These are phyloP conservation scores for Starmerella kuoi DNA, from an alignment of 805 yeast species.

Conservation along the genomic window DNA sequence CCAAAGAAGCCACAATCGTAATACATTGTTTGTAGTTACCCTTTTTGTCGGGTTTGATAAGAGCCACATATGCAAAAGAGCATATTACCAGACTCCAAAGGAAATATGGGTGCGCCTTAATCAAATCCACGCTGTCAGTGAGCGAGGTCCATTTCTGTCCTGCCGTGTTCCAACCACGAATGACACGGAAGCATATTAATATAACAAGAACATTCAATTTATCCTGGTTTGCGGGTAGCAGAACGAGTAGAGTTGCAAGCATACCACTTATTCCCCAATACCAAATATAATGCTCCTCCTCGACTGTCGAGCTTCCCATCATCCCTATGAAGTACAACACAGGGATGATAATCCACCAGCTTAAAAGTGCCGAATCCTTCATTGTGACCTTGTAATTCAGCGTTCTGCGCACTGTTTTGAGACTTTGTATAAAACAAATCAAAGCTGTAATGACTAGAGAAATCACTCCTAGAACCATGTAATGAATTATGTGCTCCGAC, in stretches of 20 bases:
- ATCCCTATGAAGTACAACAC: constrained; percentile 39
- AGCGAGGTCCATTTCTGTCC: constrained; percentile 68
- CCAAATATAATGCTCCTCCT: constrained; percentile 95
- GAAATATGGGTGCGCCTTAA: constrained; percentile 27
- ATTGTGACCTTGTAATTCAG: not conserved
- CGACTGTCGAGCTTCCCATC: constrained; percentile 83
- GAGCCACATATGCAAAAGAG: not conserved
- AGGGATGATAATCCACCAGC: constrained; percentile 25
- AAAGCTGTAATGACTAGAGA: constrained; percentile 29
- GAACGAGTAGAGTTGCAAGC: constrained; percentile 8
- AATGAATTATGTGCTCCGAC: constrained; percentile 54
- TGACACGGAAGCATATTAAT: constrained; percentile 33
- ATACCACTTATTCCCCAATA: constrained; percentile 53
- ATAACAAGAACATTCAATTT: constrained; percentile 15
- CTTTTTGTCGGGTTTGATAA: not conserved
- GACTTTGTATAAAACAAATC: constrained; percentile 21
- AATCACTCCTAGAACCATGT: constrained; percentile 36
- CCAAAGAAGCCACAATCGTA: constrained; percentile 29
- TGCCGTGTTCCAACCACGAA: constrained; percentile 77
- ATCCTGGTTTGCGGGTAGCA: not conserved
- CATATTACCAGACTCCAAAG: constrained; percentile 8
- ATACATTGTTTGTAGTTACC: not conserved
- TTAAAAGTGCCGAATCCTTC: constrained; percentile 1
- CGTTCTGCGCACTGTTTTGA: constrained; percentile 18
- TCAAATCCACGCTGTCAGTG: constrained; percentile 36